Conservation (phyloP, 164 flowering plant species). For the Vitis riparia region DNA sequence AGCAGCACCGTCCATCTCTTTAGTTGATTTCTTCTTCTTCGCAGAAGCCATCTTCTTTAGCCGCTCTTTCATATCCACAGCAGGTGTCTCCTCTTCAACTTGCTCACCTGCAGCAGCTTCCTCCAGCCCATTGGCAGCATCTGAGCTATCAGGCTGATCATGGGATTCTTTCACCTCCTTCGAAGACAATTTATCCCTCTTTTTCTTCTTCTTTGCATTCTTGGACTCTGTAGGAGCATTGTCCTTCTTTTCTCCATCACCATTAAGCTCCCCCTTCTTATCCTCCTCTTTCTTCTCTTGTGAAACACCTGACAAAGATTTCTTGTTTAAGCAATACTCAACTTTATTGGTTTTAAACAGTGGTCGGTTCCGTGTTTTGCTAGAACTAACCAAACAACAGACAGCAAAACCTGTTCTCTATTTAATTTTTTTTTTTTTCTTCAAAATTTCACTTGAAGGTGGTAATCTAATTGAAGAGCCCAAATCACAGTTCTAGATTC, state of each 20-base stretch:
- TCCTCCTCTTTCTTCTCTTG: conserved; percentile 55
- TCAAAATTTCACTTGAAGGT: too few species aligned
- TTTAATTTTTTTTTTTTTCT: too few species aligned
- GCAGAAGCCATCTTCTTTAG: conserved; percentile 67
- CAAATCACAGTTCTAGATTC: too few species aligned
- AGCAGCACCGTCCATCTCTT: conserved; percentile 88
- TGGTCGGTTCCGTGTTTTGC: too few species aligned
- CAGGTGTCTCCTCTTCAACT: conserved; percentile 32
- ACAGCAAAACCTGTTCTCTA: not conserved
- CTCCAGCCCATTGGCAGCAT: conserved; percentile 11
- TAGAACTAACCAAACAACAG: not conserved
- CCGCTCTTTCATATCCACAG: conserved; percentile 73
- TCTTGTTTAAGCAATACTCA: not conserved
- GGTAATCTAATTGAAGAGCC: too few species aligned
- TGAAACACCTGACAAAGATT: conserved; percentile 30
- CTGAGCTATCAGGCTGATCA: conserved; percentile 17
- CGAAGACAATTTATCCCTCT: conserved; percentile 68
- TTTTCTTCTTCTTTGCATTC: conserved; percentile 86
- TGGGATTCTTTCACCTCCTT: conserved; percentile 49
- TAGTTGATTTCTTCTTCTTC: conserved; percentile 86
- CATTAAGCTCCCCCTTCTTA: conserved; percentile 39
- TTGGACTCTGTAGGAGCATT: conserved; percentile 61
- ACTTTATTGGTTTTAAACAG: not conserved
- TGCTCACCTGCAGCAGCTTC: conserved; percentile 22
- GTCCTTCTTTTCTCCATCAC: conserved; percentile 57